Evolutionary conservation across 2,329 filamentous ascomycete species (phyloP), one percentile per base, ranked within the genome.

Genomic region (Cytospora piceicola): DNA sequence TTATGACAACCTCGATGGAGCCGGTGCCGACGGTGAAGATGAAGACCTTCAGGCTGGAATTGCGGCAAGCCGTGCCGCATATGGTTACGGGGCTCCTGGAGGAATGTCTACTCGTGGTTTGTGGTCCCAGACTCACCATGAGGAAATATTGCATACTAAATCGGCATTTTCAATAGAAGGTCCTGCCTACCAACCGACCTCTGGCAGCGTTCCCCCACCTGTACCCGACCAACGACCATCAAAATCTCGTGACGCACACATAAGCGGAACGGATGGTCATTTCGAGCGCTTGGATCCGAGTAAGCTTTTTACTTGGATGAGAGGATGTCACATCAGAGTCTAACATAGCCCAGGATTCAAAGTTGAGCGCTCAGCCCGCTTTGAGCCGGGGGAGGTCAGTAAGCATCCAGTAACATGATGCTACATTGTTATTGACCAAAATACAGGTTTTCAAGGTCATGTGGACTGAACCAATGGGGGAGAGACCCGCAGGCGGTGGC

Each of bases 391-490:
- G 17, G 53, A 53, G 59, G 63, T 65, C 14, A 57, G 58, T 61
- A 32, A 7, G 29, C 9, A 3, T 22, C 24, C 46, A 0, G 32
- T 39, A 4, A 2, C 2, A 12, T 9, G n/a, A 49, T 6, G 5
- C 4, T 34, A 39, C 49, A 55, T 9, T 51, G 24, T 22, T 54
- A 54, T 65, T 66, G 63, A 39, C 7, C 22, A 29, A 2, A 2
- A 2, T 24, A 24, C 63, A 85, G 83, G 81, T 87, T 22, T 84
- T 86, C 74, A 87, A 86, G 70, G 78, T 85, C 2, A 72, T 82
- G 22, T 87, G 84, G 84, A 78, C 80, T 11, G 83, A 87, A 57
- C 84, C 84, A 14, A 2, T 0, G 58, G 58, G 42, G 56, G 66
- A 53, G 55, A 63, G 63, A 52, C 36, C 20, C 36, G 5, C 51